Base-by-base conservation (phyloP, 345 rosid species). In the Chamaenerion angustifolium region DNA sequence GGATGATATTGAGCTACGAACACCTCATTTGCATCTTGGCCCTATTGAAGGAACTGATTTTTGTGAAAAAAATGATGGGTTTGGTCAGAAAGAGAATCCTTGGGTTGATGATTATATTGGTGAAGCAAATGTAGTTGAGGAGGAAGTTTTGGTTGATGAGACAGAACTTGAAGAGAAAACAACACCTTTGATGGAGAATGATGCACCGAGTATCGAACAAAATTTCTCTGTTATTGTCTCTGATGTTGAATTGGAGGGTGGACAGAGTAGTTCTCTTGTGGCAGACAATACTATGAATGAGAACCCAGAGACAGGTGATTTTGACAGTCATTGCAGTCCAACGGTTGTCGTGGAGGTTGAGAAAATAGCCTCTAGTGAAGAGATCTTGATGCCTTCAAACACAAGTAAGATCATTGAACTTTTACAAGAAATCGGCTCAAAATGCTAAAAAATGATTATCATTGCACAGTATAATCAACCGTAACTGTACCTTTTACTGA, bases 21-120 rank as follows among this genome's bases (percentile, higher is more conserved):
- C 77, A 18, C 88, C 95, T 60, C 89, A 73, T 59, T 78, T 85
- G 64, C 95, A 82, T 77, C 64, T 88, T n/a, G 93, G 89, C n/a
- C 85, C 80, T 4, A 85, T 77, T 31, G 80, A 85, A 47, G 87
- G 68, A 4, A 54, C 83, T n/a, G 89, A 74, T 11, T 77, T 76
- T 55, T 75, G 79, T 61, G 81, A 73, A 56, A 82, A 65, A 31
- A 76, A 58, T 48, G 75, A 67, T n/a, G 93, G 80, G 54, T 78
- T 78, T 65, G 68, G 63, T 56, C 59, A 76, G 37, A 76, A 69
- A 41, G 10, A 31, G 37, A 31, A 31, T 31, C 37, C 37, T 31
- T 31, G 37, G 37, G 37, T 21, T 21, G 57, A 72, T 68, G 71
- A 69, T 55, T 75, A 72, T 5, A 31, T 3, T 31, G 37, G 6